Evolutionary conservation across 2,329 filamentous ascomycete species (phyloP), one percentile per base, ranked within the genome.

Genomic region (Cladobotryum protrusum): DNA sequence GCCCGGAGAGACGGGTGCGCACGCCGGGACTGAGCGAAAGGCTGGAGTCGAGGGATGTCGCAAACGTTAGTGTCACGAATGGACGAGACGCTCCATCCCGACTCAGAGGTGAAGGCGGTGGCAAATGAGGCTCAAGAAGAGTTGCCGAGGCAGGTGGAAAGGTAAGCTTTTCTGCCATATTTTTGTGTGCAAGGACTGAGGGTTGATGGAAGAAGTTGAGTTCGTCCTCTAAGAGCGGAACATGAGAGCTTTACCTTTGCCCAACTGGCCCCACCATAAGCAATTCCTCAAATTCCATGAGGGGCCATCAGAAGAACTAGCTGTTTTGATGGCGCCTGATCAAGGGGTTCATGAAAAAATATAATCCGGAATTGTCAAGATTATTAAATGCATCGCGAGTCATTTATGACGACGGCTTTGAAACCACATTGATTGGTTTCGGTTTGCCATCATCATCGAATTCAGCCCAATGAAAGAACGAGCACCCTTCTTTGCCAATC

Each of bases 361-460:
- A 29, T 29, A 2, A 29, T 29, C 7, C 11, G 24, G 6, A 29
- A 2, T 29, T 29, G 6, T 29, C 11, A 9, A 8, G 24, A 29
- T 29, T 29, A 29, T 29, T 4, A 29, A 29, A 29, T 29, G 24
- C 11, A 29, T 29, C 6, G 24, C 6, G 6, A n/a, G n/a, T n/a
- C n/a, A 29, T 78, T 33, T 66, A 78, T 48, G 64, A 69, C 2
- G 75, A 83, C 8, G 81, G 80, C 2, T 71, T 77, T 11, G 69
- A 78, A 6, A 18, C 33, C 8, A 29, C 15, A 33, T 12, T 46
- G 14, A n/a, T 48, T 6, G 18, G 37, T 15, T 53, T 72, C 0
- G 91, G 90, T 57, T 87, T 82, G 1, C 92, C 92, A 64, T 96
- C 86, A 34, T 95, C 83, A 58, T 92, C 85, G 67, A 96, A 95